Conservation (phyloP, 257 asterid genomes). For the Penstemon newberryi region DNA sequence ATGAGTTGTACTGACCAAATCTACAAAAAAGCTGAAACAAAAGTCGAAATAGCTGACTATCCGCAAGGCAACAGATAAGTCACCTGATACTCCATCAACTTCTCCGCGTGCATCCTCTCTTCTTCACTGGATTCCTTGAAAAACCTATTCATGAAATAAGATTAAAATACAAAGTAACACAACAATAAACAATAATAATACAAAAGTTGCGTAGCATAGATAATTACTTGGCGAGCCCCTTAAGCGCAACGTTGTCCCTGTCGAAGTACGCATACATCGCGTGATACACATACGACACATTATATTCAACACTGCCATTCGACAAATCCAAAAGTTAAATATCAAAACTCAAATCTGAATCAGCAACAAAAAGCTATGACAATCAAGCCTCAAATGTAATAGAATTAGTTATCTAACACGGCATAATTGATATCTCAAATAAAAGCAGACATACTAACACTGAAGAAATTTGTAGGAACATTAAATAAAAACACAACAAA, state of each 20-base stretch:
- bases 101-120: slow-evolving; percentile 50
- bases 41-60: background rate
- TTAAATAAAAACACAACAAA: background rate
- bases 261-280: slow-evolving; percentile 68
- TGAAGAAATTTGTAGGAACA: background rate
- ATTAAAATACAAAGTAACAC: background rate
- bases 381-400: background rate
- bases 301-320: slow-evolving; percentile 55
- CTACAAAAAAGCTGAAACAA: background rate
- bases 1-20: background rate
- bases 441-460: background rate
- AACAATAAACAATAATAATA: background rate
- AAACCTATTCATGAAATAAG: slow-evolving; percentile 27
- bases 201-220: background rate
- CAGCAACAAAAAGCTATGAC: background rate
- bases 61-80: background rate
- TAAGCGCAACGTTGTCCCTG: slow-evolving; percentile 65
- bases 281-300: slow-evolving; percentile 63
- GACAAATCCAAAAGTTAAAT: background rate
- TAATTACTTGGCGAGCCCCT: slow-evolving; percentile 59
- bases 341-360: background rate
- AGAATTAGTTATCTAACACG: too few species aligned
- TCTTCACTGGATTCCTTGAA: slow-evolving; percentile 56
- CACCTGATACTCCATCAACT: slow-evolving; percentile 56
- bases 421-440: background rate